Evolutionary conservation across 352 stramenopile genomes (phyloP).

Genomic region (Globisporangium abappressorium): DNA sequence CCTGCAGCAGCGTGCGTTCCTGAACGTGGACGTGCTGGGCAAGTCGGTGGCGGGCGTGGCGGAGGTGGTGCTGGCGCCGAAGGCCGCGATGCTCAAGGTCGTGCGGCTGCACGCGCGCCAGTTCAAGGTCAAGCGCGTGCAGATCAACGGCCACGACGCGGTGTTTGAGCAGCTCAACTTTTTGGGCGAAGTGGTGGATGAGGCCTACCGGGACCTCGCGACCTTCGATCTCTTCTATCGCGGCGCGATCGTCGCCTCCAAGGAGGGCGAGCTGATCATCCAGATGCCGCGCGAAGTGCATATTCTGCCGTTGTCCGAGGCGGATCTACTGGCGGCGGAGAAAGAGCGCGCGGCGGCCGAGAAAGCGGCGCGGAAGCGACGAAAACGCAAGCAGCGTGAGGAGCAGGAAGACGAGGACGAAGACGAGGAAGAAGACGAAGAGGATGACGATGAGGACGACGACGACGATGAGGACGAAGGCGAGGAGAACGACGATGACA

Average conservation of each 20-base stretch:
- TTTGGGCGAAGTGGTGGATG: slow-evolving; percentile 68
- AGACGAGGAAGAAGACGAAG: slow-evolving; percentile 32
- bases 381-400: slow-evolving; percentile 14
- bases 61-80: slow-evolving; percentile 70
- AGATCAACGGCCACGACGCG: slow-evolving; percentile 48
- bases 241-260: slow-evolving; percentile 78
- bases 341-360: slow-evolving; percentile 13
- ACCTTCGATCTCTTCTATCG: slow-evolving; percentile 86
- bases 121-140: slow-evolving; percentile 54
- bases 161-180: slow-evolving; percentile 85
- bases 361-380: slow-evolving; percentile 15
- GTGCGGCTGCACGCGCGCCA: slow-evolving; percentile 77
- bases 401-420: slow-evolving; percentile 15
- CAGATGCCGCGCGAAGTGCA: slow-evolving; percentile 60
- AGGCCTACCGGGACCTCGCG: slow-evolving; percentile 73
- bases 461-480: slow-evolving; percentile 39
- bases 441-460: slow-evolving; percentile 35
- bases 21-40: slow-evolving; percentile 77
- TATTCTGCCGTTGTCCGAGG: slow-evolving; percentile 44
- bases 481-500: slow-evolving; percentile 34
- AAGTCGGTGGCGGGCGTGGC: slow-evolving; percentile 53
- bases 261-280: slow-evolving; percentile 79
- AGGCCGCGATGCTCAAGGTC: slow-evolving; percentile 45
- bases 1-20: slow-evolving; percentile 76
- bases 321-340: slow-evolving; percentile 12